phyloP scores from a whole-genome alignment of 345 rosid genomes.

The Populus euphratica region DNA sequence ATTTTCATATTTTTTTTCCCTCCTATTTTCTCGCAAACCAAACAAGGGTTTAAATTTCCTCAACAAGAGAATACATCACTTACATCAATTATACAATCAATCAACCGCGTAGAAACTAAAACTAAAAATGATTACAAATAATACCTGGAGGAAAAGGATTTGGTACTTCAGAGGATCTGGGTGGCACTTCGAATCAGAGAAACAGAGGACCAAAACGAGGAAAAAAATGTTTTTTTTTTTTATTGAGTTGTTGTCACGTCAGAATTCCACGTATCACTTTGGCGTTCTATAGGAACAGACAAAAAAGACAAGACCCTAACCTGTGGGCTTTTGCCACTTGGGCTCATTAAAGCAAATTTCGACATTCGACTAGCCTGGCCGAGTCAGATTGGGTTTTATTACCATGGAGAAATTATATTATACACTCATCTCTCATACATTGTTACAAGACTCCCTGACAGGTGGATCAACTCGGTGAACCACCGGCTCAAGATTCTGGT shows the following conservation, averaged over 20 bases:
- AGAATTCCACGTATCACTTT: not conserved
- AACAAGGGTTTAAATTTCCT: not conserved
- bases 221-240: not conserved
- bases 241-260: not conserved
- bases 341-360: not conserved
- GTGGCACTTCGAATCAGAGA: not conserved
- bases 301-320: not conserved
- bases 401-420: no score
- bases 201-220: not conserved
- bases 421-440: no score
- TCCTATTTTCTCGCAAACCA: not conserved
- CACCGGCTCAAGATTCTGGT: no score
- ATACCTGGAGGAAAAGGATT: not conserved
- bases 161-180: not conserved
- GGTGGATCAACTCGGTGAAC: no score
- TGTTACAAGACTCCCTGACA: no score
- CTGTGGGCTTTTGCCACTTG: not conserved
- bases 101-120: not conserved
- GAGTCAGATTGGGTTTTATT: no score
- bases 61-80: not conserved
- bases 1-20: not conserved
- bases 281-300: not conserved
- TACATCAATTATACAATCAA: not conserved
- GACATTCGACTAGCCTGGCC: not conserved
- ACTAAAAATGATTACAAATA: not conserved